phyloP scores from a whole-genome alignment of 495 filamentous ascomycete genomes.

The Talaromyces borbonicus region DNA sequence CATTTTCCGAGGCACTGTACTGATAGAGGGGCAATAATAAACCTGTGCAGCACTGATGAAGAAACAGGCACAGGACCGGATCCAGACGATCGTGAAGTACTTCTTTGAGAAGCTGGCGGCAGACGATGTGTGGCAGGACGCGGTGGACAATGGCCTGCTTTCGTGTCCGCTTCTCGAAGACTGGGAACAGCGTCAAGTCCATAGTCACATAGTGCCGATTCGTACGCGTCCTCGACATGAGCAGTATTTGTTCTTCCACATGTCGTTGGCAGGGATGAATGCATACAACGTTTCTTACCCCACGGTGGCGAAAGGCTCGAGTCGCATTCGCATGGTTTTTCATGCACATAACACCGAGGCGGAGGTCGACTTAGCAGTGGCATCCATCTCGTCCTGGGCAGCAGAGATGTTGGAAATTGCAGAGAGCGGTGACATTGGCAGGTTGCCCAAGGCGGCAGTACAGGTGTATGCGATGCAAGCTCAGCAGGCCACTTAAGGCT shows the following conservation, averaged over 20 bases:
- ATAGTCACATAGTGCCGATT: conserved; percentile 21
- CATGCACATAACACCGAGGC: conserved; percentile 20
- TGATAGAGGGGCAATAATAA: too few species aligned
- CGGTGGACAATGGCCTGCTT: too few species aligned
- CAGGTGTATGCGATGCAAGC: conserved; percentile 16
- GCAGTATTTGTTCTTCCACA: conserved; percentile 16
- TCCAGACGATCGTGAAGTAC: too few species aligned
- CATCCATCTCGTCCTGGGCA: conserved; percentile 18
- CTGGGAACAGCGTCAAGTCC: too few species aligned
- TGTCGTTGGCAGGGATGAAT: conserved; percentile 10
- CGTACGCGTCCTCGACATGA: conserved; percentile 11
- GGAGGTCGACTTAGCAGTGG: conserved; percentile 16
- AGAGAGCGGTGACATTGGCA: conserved; percentile 9
- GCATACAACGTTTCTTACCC: conserved; percentile 20
- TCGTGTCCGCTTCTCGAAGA: too few species aligned
- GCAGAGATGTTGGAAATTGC: conserved; percentile 23
- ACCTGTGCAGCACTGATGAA: too few species aligned
- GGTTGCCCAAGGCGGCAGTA: conserved; percentile 14
- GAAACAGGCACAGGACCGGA: too few species aligned
- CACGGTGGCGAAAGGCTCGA: conserved; percentile 18
- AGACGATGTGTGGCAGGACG: too few species aligned
- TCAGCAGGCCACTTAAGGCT: too few species aligned
- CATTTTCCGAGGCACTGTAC: too few species aligned
- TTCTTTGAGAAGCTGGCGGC: too few species aligned
- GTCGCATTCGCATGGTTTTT: conserved; percentile 19